Evolutionary conservation across 208 protist genomes (phyloP).

Genomic region (Crithidia fasciculata): DNA sequence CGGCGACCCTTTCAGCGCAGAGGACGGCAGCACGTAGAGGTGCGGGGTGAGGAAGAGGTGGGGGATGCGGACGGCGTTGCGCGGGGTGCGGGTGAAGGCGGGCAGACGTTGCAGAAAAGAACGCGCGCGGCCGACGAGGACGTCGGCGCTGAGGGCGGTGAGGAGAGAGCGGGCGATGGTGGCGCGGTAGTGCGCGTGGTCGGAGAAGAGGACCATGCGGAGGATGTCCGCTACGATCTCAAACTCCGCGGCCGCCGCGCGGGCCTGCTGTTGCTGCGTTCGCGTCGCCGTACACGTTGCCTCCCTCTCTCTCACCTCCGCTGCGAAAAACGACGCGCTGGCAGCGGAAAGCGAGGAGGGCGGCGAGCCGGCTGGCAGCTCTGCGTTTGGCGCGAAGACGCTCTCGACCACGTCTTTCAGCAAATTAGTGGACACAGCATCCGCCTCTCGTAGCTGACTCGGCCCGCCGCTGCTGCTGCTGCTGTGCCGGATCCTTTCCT

Average conservation of each 20-base stretch:
- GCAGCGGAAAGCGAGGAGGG: no score
- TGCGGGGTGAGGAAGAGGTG: slow-evolving; percentile 34
- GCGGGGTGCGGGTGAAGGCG: slow-evolving; percentile 36
- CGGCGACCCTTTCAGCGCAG: slow-evolving; percentile 24
- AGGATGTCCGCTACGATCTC: slow-evolving; percentile 64
- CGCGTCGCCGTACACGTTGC: neutral
- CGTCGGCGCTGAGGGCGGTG: slow-evolving; percentile 34
- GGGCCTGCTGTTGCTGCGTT: slow-evolving; percentile 1
- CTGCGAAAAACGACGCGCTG: no score
- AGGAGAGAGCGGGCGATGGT: slow-evolving; percentile 53
- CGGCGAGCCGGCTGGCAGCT: neutral
- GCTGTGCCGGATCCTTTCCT: neutral
- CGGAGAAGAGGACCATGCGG: slow-evolving; percentile 82
- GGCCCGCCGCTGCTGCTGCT: neutral
- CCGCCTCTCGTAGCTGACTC: no score
- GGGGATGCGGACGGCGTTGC: slow-evolving; percentile 31
- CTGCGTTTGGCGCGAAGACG: slow-evolving; percentile 27
- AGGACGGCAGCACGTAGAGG: slow-evolving; percentile 31
- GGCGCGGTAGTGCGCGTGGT: slow-evolving; percentile 78
- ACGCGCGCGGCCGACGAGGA: slow-evolving; percentile 33
- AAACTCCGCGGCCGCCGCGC: slow-evolving; percentile 8
- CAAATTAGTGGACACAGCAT: neutral
- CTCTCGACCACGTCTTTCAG: slow-evolving; percentile 21
- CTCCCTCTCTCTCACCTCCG: no score
- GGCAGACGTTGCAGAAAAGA: slow-evolving; percentile 49